A percentile compares a stretch with the other conserved stretches of the same genome.
phyloP scores from a whole-genome alignment of 805 yeast genomes.

The Lipomyces orientalis region DNA sequence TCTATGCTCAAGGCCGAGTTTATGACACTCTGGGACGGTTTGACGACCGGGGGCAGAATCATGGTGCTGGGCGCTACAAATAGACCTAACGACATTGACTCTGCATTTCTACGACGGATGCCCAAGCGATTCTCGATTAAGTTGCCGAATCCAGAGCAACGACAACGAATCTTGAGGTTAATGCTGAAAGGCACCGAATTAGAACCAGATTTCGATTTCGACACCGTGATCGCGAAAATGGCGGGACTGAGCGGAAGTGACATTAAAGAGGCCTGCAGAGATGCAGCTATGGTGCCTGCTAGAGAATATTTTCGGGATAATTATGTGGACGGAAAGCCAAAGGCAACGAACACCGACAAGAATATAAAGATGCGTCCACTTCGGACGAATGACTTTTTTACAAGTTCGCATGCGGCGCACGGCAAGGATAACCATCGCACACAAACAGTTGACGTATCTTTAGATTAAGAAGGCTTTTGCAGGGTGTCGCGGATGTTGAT shows the following conservation, averaged over 20 bases:
- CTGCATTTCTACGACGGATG: slow-evolving; percentile 89
- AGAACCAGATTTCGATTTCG: slow-evolving; percentile 64
- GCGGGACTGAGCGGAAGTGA: slow-evolving; percentile 89
- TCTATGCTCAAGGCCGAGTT: slow-evolving; percentile 94
- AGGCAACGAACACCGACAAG: background rate
- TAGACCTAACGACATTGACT: slow-evolving; percentile 87
- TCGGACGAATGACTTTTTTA: slow-evolving; percentile 65
- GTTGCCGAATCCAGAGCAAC: slow-evolving; percentile 70
- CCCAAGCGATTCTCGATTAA: slow-evolving; percentile 86
- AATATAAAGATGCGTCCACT: slow-evolving; percentile 60
- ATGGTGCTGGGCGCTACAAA: slow-evolving; percentile 95
- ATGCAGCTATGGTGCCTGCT: slow-evolving; percentile 89
- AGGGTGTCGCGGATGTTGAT: background rate
- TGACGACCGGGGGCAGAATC: slow-evolving; percentile 64
- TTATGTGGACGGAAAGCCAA: slow-evolving; percentile 44
- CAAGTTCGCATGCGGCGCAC: background rate
- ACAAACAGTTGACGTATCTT: background rate
- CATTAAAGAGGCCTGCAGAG: slow-evolving; percentile 86
- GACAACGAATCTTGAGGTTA: slow-evolving; percentile 71
- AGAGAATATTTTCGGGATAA: slow-evolving; percentile 78
- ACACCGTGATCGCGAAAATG: slow-evolving; percentile 64
- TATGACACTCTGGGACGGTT: slow-evolving; percentile 97
- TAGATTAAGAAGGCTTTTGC: background rate
- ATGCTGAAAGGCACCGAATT: slow-evolving; percentile 68
- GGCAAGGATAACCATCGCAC: background rate